Evolutionary conservation across 345 rosid species (phyloP).

Genomic region (Hypericum androsaemum): DNA sequence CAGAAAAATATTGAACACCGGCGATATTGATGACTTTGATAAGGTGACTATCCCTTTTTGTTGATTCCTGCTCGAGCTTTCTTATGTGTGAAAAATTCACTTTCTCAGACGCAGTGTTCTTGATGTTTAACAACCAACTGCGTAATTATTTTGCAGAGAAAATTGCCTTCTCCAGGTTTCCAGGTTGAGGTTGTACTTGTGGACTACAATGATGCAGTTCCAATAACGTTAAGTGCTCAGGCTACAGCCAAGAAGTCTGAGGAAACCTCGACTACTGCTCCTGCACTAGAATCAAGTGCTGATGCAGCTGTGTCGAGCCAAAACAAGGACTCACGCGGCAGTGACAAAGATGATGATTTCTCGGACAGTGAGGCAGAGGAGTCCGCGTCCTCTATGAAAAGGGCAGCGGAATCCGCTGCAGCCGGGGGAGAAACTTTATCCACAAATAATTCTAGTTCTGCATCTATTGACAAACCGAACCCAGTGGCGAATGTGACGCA

Average conservation of each 20-base stretch:
- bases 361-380: slow-evolving; percentile 77
- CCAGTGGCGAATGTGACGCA: not conserved
- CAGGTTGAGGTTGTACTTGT: slow-evolving; percentile 70
- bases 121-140: not conserved
- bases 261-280: slow-evolving; percentile 1
- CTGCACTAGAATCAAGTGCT: not conserved
- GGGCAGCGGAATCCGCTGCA: not conserved
- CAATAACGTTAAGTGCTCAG: not conserved
- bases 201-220: slow-evolving; percentile 19
- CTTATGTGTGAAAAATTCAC: too few species aligned
- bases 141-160: slow-evolving; percentile 38
- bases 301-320: slow-evolving; percentile 11
- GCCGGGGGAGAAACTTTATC: too few species aligned
- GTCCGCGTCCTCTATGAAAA: slow-evolving; percentile 26
- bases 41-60: slow-evolving; percentile 32
- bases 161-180: slow-evolving; percentile 86
- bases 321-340: slow-evolving; percentile 20
- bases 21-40: slow-evolving; percentile 81
- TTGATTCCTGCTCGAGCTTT: not conserved
- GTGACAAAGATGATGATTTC: slow-evolving; percentile 63
- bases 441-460: not conserved
- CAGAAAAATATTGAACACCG: slow-evolving; percentile 49
- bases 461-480: not conserved
- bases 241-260: not conserved
- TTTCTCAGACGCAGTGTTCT: too few species aligned